phyloP scores from a whole-genome alignment of 1,284 basidiomycete genomes.

The Cryptococcus maquisensis region DNA sequence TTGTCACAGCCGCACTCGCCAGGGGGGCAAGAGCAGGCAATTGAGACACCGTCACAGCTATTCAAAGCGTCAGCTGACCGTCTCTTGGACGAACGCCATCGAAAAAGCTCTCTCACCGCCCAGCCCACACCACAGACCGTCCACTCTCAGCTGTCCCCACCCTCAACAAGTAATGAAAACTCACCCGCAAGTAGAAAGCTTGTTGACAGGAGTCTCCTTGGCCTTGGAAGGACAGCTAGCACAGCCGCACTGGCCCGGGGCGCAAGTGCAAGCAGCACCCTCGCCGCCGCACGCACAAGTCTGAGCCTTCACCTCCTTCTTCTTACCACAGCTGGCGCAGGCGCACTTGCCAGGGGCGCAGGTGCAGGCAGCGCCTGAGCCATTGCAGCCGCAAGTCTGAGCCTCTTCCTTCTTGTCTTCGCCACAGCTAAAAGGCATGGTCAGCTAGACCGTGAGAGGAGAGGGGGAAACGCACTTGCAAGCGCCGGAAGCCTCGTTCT shows the following conservation, averaged over 20 bases:
- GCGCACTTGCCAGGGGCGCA: constrained; percentile 28
- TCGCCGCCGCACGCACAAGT: constrained; percentile 1
- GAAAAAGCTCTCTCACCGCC: neutral
- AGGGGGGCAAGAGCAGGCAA: neutral
- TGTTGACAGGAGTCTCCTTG: neutral
- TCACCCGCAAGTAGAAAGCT: constrained; percentile 4
- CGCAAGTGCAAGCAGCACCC: neutral
- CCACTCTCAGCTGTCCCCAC: neutral
- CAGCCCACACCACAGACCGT: neutral
- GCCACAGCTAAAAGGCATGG: neutral
- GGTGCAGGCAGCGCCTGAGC: constrained; percentile 19
- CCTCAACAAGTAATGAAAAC: neutral
- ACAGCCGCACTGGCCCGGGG: constrained; percentile 6
- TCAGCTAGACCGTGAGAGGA: neutral
- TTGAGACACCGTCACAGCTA: neutral
- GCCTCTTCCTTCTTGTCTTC: constrained; percentile 7
- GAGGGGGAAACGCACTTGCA: constrained; percentile 9
- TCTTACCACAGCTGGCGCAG: constrained; percentile 18
- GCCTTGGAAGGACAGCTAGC: constrained; percentile 9
- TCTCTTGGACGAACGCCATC: neutral
- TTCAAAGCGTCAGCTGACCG: neutral
- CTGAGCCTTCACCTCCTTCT: constrained; percentile 1
- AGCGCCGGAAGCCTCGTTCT: constrained; percentile 11
- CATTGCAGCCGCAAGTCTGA: constrained; percentile 3
- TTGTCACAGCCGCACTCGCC: constrained; percentile 24